These are phyloP conservation scores for Plasmodium knowlesi DNA, from an alignment of 169 alveolate species.

Conservation along the genomic window DNA sequence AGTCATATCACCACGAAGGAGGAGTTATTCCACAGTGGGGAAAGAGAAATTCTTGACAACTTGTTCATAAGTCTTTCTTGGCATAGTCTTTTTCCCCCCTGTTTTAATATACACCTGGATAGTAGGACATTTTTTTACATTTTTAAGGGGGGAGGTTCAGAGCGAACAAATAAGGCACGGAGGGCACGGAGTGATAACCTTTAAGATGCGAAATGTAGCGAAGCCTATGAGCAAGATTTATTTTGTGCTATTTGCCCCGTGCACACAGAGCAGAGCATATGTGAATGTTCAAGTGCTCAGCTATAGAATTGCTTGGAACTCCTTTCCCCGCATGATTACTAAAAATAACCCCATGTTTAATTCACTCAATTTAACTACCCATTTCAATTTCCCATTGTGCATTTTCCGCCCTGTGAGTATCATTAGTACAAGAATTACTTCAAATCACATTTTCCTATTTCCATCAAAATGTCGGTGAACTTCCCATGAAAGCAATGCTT, in stretches of 20 bases:
- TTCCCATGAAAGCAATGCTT: neutral
- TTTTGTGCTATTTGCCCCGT: neutral
- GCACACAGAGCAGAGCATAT: neutral
- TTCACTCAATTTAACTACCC: neutral
- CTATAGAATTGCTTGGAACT: neutral
- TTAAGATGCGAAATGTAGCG: neutral
- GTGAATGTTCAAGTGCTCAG: neutral
- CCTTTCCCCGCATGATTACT: neutral
- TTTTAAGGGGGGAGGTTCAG: neutral
- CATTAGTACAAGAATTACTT: neutral
- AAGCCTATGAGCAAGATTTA: neutral
- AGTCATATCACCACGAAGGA: neutral
- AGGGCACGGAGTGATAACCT: neutral
- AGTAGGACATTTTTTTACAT: neutral
- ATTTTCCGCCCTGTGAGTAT: neutral
- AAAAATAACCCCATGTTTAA: neutral
- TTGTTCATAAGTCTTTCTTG: neutral
- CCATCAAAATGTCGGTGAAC: neutral
- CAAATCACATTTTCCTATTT: neutral
- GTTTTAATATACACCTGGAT: neutral
- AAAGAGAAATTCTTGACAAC: neutral
- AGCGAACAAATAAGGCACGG: neutral
- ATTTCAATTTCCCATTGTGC: neutral
- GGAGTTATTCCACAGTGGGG: neutral
- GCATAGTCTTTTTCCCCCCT: neutral